These are phyloP conservation scores for Asterella californica DNA, from an alignment of 225 moss, liverwort and hornwort species.

Conservation along the genomic window DNA sequence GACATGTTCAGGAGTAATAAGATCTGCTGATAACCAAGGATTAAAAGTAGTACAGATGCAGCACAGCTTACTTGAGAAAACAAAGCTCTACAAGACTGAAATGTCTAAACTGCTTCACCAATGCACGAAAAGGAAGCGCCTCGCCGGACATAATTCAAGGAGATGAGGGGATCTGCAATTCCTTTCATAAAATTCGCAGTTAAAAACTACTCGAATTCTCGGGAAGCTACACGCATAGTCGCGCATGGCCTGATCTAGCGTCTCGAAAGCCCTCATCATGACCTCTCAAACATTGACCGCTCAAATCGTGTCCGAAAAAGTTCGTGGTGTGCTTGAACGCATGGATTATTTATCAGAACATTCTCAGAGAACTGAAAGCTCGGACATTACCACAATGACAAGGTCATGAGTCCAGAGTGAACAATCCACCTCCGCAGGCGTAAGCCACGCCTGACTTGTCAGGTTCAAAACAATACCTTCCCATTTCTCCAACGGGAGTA, in stretches of 20 bases:
- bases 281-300: too few species aligned
- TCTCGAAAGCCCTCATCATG: not conserved
- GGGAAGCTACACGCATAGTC: not conserved
- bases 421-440: conserved; percentile 62
- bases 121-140: not conserved
- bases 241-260: not conserved
- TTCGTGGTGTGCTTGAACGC: not conserved
- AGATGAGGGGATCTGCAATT: not conserved
- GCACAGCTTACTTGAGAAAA: not conserved
- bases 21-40: not conserved
- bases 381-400: conserved; percentile 64
- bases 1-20: not conserved
- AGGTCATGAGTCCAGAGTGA: conserved; percentile 80
- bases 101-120: not conserved
- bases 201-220: not conserved
- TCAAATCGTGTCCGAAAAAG: not conserved
- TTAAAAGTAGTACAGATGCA: not conserved
- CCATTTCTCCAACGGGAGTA: conserved; percentile 65
- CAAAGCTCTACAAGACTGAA: not conserved
- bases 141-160: not conserved
- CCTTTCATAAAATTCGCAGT: not conserved
- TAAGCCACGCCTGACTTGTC: conserved; percentile 91
- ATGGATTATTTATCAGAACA: not conserved
- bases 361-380: not conserved
- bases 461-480: conserved; percentile 68